Percentiles rank a stretch among this genome's conserved stretches.
These are phyloP conservation scores for Verbena officinalis DNA, from an alignment of 257 asterid genomes.

Conservation along the genomic window DNA sequence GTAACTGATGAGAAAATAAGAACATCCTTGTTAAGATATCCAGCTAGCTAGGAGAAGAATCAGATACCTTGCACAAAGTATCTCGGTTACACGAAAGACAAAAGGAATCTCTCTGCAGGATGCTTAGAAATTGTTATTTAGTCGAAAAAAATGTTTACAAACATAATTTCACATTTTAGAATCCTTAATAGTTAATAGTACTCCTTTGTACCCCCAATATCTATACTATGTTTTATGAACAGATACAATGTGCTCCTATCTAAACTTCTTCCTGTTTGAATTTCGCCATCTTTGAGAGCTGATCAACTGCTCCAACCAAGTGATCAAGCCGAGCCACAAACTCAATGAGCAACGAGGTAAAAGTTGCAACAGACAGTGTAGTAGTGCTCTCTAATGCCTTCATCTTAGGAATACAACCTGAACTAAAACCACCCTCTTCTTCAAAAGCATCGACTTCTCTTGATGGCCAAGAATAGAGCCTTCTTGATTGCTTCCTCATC, in stretches of 20 bases:
- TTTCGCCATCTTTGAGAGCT: slow-evolving; percentile 60
- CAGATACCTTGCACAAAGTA: slow-evolving; percentile 26
- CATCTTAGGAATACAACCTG: slow-evolving; percentile 47
- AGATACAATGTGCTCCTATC: background rate
- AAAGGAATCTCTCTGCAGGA: slow-evolving; percentile 12
- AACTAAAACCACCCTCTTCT: slow-evolving; percentile 43
- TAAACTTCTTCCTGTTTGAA: slow-evolving; percentile 43
- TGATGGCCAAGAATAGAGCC: slow-evolving; percentile 70
- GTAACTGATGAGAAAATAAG: background rate
- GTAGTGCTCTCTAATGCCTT: slow-evolving; percentile 56
- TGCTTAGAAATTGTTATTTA: slow-evolving; percentile 19
- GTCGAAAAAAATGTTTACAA: slow-evolving; percentile 5
- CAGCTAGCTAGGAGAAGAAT: slow-evolving; percentile 17
- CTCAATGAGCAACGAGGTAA: slow-evolving; percentile 64
- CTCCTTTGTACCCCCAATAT: slow-evolving; percentile 20
- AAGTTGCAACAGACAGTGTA: slow-evolving; percentile 60
- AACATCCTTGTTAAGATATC: background rate
- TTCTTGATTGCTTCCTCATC: slow-evolving; percentile 62
- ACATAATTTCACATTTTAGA: slow-evolving; percentile 15
- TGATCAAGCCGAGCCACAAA: slow-evolving; percentile 75
- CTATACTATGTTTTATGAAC: slow-evolving; percentile 7
- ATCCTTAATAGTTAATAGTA: background rate
- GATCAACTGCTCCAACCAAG: slow-evolving; percentile 68
- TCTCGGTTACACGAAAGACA: slow-evolving; percentile 6
- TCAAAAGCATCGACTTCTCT: slow-evolving; percentile 58